These are phyloP conservation scores for Trichomonas vaginalis DNA, from an alignment of 208 protist species.

Conservation along the genomic window DNA sequence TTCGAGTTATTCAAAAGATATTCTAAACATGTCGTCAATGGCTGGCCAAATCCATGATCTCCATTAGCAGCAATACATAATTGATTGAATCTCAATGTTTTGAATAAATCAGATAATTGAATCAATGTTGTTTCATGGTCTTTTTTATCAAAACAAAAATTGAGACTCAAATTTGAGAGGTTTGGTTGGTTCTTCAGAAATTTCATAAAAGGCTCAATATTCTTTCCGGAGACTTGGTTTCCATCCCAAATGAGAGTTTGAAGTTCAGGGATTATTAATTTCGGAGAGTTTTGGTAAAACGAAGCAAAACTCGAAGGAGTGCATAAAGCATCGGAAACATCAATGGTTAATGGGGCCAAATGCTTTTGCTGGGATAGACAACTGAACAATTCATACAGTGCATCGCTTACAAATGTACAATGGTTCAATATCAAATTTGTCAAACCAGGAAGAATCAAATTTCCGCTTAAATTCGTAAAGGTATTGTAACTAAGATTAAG, in stretches of 20 bases:
- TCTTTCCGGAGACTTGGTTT: not conserved
- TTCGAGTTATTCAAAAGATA: not conserved
- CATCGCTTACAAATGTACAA: not conserved
- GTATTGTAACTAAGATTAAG: not conserved
- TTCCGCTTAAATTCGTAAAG: not conserved
- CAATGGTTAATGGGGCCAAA: not conserved
- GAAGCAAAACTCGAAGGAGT: not conserved
- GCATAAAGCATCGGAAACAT: not conserved
- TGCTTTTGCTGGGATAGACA: not conserved
- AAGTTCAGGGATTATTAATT: not conserved
- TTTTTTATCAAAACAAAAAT: not conserved
- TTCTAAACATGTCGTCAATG: not conserved
- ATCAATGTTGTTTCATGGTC: not conserved
- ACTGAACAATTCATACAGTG: not conserved
- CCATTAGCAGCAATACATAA: not conserved
- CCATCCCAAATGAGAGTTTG: not conserved
- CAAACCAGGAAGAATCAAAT: not conserved
- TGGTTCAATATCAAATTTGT: not conserved
- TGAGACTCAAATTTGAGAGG: not conserved
- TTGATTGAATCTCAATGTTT: not conserved
- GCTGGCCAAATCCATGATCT: not conserved
- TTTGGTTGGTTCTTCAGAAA: not conserved
- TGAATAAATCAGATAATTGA: not conserved
- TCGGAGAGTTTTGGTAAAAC: not conserved
- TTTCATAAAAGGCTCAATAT: not conserved